Conservation (phyloP, 345 rosid species). For the Passiflora organensis region DNA sequence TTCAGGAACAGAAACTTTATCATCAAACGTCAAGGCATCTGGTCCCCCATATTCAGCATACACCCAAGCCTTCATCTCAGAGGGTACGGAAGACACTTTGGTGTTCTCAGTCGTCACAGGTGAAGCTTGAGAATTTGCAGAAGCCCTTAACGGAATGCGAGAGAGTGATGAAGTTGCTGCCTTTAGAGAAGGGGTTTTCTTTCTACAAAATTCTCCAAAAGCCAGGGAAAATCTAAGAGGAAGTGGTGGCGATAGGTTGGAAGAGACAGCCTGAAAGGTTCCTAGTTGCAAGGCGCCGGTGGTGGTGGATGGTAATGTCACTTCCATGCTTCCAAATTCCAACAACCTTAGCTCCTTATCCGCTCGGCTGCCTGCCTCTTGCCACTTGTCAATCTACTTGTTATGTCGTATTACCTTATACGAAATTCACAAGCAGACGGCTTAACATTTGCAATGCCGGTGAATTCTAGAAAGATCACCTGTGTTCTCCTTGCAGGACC, state of each 20-base stretch:
- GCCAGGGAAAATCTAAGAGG: conserved; percentile 21
- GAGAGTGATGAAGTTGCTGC: conserved; percentile 11
- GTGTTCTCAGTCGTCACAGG: conserved; percentile 33
- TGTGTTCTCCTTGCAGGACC: no score
- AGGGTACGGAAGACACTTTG: conserved; percentile 38
- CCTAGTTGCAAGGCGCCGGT: no score
- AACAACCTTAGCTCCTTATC: no score
- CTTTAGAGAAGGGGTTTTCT: conserved; percentile 7
- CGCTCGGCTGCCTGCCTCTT: no score
- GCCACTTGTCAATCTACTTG: background rate
- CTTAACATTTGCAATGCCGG: no score
- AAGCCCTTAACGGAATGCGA: conserved; percentile 32
- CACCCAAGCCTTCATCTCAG: conserved; percentile 80
- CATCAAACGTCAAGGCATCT: conserved; percentile 73
- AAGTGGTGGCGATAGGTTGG: conserved; percentile 18
- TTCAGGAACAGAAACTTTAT: conserved; percentile 62
- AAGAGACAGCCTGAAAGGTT: conserved; percentile 15
- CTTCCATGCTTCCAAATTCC: conserved; percentile 31
- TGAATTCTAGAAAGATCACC: no score
- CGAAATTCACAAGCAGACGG: no score
- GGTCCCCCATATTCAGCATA: conserved; percentile 78
- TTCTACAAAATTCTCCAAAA: conserved; percentile 20
- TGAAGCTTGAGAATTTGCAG: conserved; percentile 55
- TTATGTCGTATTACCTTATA: no score
- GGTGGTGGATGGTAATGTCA: conserved; percentile 37